Evolutionary conservation across 441 rosid genomes (phyloP), one percentile per base, ranked within the genome.

Genomic region (Arabidopsis hybrid): DNA sequence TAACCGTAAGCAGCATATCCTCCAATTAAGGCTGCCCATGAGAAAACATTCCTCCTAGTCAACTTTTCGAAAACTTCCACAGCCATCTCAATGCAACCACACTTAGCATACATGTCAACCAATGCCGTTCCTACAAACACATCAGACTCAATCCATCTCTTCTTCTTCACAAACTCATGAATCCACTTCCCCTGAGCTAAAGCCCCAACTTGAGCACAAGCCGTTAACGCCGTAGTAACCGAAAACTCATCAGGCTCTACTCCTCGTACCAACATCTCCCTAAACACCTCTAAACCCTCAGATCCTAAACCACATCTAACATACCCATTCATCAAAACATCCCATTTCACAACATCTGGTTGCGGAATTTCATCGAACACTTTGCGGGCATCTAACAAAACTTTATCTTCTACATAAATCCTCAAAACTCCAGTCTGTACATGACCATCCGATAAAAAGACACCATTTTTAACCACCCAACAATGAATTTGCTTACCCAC

Each of bases 11-110:
- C 75, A 0, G 89, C 86, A 46, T 71, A 81, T 12, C 87, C 88
- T 53, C 91, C 80, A 56, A 83, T 73, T 67, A 89, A 81, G 1
- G 87, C 89, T n/a, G 89, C 87, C 85, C 88, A 84, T 5, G 87
- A 74, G 68, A 83, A 89, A 3, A 68, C 83, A 66, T 84, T 88
- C 70, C 87, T 83, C 67, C 40, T 79, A 53, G 21, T 73, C 88
- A 86, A 74, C 39, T 55, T 75, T 40, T 83, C 70, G 21, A 88
- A 84, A 26, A 85, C 85, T 78, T 80, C 80, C 72, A 63, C 8
- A 40, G 89, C 89, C 72, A 51, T 67, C 60, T 81, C 77, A 71
- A 87, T 47, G 18, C 81, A 84, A 38, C 91, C 90, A 79, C 90
- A 85, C 60, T 86, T 88, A 8, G 83, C 83, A 76, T 86, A 83